Base-by-base conservation (phyloP, 306 rosid genomes). In the Vigna trinervia region DNA sequence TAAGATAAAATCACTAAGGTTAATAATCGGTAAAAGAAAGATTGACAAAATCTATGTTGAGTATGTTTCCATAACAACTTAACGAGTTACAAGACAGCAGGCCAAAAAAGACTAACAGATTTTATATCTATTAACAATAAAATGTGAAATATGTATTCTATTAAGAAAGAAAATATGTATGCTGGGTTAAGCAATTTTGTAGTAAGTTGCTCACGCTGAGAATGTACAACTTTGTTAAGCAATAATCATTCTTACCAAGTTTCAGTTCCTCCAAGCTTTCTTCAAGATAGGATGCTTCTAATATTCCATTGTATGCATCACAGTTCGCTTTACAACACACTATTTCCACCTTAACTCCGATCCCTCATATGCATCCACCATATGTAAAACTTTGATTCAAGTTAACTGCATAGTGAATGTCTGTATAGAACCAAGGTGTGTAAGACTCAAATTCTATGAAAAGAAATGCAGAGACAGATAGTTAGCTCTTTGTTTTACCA, bases 331-430 rank as follows among this genome's bases (percentile, higher is more conserved):
- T 50, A 14, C 36, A 56, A 74, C n/a, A 66, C 43, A 3, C 23
- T 20, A 6, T 38, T 69, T 19, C 57, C 43, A 69, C 22, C 72
- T 28, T 20, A 32, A 52, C 15, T 69, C n/a, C 15, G 64, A 38
- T 71, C 6, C 34, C 52, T 53, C 46, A 63, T 56, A 47, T 71
- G 32, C 47, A 70, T 22, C 79, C 71, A 71, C 38, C 75, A 32
- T 20, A 36, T 5, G 36, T 53, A 34, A 15, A 70, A 39, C 6
- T 54, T 14, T 51, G 39, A 54, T 60, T 57, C 75, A 80, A 73
- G 56, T 66, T 65, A 63, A 53, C 34, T 39, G 14, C 64, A 11
- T 19, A 30, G 23, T 30, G 13, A 38, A 64, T 15, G 52, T 30
- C 66, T 4, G 28, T 34, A 41, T 17, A 12, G 26, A 68, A 80